Evolutionary conservation across 2,329 filamentous ascomycete species (phyloP).

Genomic region (Alternaria sp.): DNA sequence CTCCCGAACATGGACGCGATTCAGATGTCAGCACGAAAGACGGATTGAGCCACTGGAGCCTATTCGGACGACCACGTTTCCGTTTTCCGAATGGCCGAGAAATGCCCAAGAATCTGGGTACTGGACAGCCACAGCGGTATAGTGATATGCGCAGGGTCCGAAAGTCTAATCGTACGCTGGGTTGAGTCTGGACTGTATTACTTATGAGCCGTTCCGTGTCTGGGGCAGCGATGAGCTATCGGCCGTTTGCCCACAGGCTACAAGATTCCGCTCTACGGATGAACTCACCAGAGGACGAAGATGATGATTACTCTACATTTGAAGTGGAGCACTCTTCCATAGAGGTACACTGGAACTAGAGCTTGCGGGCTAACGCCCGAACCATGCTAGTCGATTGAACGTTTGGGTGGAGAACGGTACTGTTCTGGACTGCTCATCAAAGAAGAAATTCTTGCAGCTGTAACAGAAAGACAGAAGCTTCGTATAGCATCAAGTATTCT

Average conservation of each 20-base stretch:
- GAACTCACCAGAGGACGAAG: slow-evolving; percentile 30
- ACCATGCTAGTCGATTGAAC: slow-evolving; percentile 5
- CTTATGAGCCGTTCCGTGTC: slow-evolving; percentile 18
- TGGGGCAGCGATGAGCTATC: slow-evolving; percentile 29
- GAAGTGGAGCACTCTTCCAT: slow-evolving; percentile 19
- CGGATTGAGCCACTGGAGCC: not conserved
- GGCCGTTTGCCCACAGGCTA: slow-evolving; percentile 24
- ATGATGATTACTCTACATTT: slow-evolving; percentile 34
- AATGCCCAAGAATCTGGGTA: not conserved
- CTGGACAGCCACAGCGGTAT: not conserved
- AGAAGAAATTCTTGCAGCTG: slow-evolving; percentile 2
- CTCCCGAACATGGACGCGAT: slow-evolving; percentile 31
- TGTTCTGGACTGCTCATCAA: not conserved
- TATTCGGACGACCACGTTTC: not conserved
- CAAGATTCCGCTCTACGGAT: slow-evolving; percentile 23
- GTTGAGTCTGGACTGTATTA: slow-evolving; percentile 13
- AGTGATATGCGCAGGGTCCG: slow-evolving; percentile 23
- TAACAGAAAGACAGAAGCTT: slow-evolving; percentile 22
- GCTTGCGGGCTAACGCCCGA: too few species aligned
- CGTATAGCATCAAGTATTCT: slow-evolving; percentile 22
- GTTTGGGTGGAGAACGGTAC: not conserved
- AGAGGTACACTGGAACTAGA: slow-evolving; percentile 10
- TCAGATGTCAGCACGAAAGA: slow-evolving; percentile 14
- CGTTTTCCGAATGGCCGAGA: not conserved
- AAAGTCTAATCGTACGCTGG: slow-evolving; percentile 26